A percentile compares a stretch with the other conserved stretches of the same genome.
Conservation (phyloP, 768 basidiomycete species). For the Steccherinum ochraceum region DNA sequence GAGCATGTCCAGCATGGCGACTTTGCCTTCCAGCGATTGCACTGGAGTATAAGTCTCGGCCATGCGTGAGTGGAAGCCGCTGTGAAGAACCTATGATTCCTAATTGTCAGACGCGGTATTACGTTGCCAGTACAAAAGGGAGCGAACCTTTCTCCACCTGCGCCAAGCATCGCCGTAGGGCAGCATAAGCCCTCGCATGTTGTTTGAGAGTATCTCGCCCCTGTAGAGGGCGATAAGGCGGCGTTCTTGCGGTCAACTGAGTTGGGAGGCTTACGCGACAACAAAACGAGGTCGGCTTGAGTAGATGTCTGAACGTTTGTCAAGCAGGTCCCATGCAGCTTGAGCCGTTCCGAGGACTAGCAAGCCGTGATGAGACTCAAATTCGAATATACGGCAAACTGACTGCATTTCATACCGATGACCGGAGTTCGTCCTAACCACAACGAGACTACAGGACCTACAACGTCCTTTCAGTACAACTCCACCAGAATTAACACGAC, state of each 20-base stretch:
- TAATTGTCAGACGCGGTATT: neutral
- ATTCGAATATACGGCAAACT: neutral
- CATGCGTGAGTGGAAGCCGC: slow-evolving; percentile 34
- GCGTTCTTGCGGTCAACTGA: slow-evolving; percentile 26
- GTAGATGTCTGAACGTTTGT: slow-evolving; percentile 41
- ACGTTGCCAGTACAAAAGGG: neutral
- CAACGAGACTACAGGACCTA: slow-evolving; percentile 36
- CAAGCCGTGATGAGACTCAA: neutral
- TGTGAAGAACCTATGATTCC: slow-evolving; percentile 33
- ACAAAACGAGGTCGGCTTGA: slow-evolving; percentile 43
- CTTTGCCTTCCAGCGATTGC: slow-evolving; percentile 41
- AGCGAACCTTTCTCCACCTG: slow-evolving; percentile 5
- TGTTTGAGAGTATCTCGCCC: slow-evolving; percentile 4
- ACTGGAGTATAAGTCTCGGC: slow-evolving; percentile 39
- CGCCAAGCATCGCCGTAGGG: slow-evolving; percentile 7
- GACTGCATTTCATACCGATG: slow-evolving; percentile 25
- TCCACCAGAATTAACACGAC: neutral
- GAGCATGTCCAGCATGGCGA: slow-evolving; percentile 35
- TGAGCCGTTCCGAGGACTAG: slow-evolving; percentile 40
- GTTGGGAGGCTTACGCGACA: slow-evolving; percentile 26
- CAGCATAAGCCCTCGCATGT: slow-evolving; percentile 3
- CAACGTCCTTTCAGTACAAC: slow-evolving; percentile 1
- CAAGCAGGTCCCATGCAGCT: slow-evolving; percentile 40
- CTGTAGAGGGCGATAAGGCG: slow-evolving; percentile 39
- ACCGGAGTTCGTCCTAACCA: slow-evolving; percentile 37